Evolutionary conservation across 257 asterid species (phyloP), one percentile per base, ranked within the genome.

Genomic region (Solanum neorickii): DNA sequence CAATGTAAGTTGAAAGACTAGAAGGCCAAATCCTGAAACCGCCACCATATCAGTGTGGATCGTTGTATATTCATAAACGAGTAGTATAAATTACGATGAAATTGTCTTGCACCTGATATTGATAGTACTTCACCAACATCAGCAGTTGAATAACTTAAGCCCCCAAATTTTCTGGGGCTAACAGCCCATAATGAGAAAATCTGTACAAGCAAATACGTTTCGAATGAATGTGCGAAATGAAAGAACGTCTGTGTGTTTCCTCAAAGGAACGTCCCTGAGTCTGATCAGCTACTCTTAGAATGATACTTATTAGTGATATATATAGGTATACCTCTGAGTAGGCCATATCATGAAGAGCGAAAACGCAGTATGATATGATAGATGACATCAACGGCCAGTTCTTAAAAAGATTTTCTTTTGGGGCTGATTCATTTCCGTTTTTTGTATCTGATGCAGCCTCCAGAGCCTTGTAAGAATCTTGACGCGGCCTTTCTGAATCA

Each of bases 111-210:
- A 96, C 99, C 98, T 86, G 99, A 83, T 80, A 96, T 91, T 18
- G 98, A 88, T 83, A 96, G 94, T 90, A 96, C 93, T 91, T 86
- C 92, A 89, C 99, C 99, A 74, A 96, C 97, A 88, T 90, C 93
- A 62, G 94, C 82, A 39, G 98, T 92, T 88, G 91, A 88, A 86
- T 88, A 93, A 83, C 94, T 92, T 87, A 96, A 90, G 29, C 99
- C 98, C 62, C 97, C 98, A 8, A 92, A 89, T 89, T 89, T 94
- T 87, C 74, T 91, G 59, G 99, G 93, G 88, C 98, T 96, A 72
- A 92, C 98, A 25, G 99, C 96, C 99, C 99, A 96, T 86, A 96
- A 87, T 16, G 99, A 93, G 88, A 96, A 96, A 93, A 95, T 95
- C 98, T 96, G 84, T 23, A 73, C 78, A 84, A 31, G 47, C 14